Base-by-base conservation (phyloP, 768 basidiomycete species). In the Exidia glandulosa region DNA sequence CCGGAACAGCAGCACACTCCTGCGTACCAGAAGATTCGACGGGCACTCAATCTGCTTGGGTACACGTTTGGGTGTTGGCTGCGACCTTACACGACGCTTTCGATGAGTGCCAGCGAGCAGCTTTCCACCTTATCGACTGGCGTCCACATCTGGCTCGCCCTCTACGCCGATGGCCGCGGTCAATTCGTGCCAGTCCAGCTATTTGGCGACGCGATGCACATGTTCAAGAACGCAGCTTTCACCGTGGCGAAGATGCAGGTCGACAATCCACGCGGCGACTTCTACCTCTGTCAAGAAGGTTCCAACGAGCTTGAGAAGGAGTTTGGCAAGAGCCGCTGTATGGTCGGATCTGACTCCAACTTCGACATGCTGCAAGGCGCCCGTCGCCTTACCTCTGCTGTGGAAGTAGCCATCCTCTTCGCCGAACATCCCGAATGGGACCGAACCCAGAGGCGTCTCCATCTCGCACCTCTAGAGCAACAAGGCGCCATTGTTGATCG, bases 181-280 rank as follows among this genome's bases (percentile, higher is more conserved):
- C 58, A 25, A 0, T 71, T 73, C 52, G 65, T 76, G 34, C 68
- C 70, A 0, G 65, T 59, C 2, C 64, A 65, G 6, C 66, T 71
- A 1, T 77, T 67, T 59, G 23, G 60, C 2, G 72, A 77, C 60
- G 60, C 74, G 37, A 66, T 69, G 65, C 60, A 72, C 3, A 74
- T 74, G 71, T 66, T 76, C 59, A 77, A 75, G 64, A 76, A 76
- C 58, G 66, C 60, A 0, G 73, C 61, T 47, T 76, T 75, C 57
- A 76, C 75, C 57, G 67, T 76, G 25, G 74, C 70, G 0, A 77
- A 76, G 59, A 61, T 67, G 19, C 73, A 76, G 48, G 60, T 70
- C 3, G 69, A 76, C 56, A 55, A 68, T 57, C 71, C 72, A 0
- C 58, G 70, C 52, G 64, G 66, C 0, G 31, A 66, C 34, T 75